Percentiles rank a stretch among this genome's conserved stretches.
These are phyloP conservation scores for Hortaea sp. DNA, from an alignment of 2,329 filamentous ascomycete genomes.

Conservation along the genomic window DNA sequence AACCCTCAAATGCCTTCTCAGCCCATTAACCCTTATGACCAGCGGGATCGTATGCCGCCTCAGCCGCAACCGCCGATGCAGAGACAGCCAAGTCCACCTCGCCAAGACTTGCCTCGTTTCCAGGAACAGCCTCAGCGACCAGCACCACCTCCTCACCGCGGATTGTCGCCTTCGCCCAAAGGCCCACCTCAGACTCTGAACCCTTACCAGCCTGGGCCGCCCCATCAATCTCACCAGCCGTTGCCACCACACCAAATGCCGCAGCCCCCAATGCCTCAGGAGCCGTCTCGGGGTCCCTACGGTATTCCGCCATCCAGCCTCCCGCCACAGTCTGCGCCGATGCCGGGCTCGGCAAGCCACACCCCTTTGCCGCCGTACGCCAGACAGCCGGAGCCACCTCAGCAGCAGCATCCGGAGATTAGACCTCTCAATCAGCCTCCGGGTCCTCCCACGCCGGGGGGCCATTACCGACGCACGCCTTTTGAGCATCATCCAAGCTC, in stretches of 20 bases:
- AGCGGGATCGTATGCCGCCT: slow-evolving; percentile 57
- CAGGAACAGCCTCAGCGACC: slow-evolving; percentile 28
- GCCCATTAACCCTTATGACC: slow-evolving; percentile 67
- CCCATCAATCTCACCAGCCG: slow-evolving; percentile 34
- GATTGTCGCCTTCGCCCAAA: slow-evolving; percentile 51
- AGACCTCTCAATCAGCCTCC: slow-evolving; percentile 67
- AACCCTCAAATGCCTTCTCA: slow-evolving; percentile 54
- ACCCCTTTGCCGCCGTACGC: slow-evolving; percentile 60
- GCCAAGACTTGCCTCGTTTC: slow-evolving; percentile 54
- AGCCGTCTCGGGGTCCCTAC: slow-evolving; percentile 14
- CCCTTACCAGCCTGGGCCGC: slow-evolving; percentile 42
- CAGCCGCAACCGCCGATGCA: slow-evolving; percentile 49
- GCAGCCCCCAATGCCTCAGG: slow-evolving; percentile 11
- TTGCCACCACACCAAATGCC: slow-evolving; percentile 39
- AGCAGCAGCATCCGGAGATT: slow-evolving; percentile 58
- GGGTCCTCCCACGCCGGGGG: slow-evolving; percentile 66
- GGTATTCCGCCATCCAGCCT: slow-evolving; percentile 12
- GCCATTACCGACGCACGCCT: slow-evolving; percentile 71
- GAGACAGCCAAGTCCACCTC: slow-evolving; percentile 45
- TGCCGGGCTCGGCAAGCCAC: slow-evolving; percentile 37
- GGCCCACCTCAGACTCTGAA: slow-evolving; percentile 40
- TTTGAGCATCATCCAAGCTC: slow-evolving; percentile 66
- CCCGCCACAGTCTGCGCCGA: slow-evolving; percentile 15
- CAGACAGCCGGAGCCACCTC: slow-evolving; percentile 29
- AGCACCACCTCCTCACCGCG: slow-evolving; percentile 42